phyloP scores from a whole-genome alignment of 2,329 filamentous ascomycete species.

The Ophiostoma ulmi region DNA sequence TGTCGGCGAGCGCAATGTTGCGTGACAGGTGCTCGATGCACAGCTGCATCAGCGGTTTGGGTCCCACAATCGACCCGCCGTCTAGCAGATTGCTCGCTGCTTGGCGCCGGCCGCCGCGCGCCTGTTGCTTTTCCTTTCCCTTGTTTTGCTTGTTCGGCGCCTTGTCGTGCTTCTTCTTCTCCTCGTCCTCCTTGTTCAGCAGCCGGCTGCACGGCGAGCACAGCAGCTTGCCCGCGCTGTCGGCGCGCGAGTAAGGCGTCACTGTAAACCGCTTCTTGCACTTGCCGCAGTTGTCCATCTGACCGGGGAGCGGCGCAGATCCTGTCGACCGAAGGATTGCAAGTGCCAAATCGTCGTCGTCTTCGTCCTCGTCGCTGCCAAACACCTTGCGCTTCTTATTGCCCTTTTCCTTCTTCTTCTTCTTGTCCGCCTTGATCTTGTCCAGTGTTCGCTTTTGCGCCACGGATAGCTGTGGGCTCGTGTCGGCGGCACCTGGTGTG shows the following conservation, averaged over 20 bases:
- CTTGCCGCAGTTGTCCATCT: constrained; percentile 80
- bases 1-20: constrained; percentile 58
- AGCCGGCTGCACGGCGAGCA: constrained; percentile 78
- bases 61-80: constrained; percentile 59
- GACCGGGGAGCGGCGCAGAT: constrained; percentile 60
- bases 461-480: constrained; percentile 31
- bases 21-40: constrained; percentile 59
- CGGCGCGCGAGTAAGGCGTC: constrained; percentile 78
- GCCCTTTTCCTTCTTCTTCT: constrained; percentile 41
- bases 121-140: constrained; percentile 35
- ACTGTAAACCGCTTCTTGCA: constrained; percentile 90
- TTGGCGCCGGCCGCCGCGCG: constrained; percentile 60
- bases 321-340: constrained; percentile 43
- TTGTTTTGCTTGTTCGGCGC: constrained; percentile 38
- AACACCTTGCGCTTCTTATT: constrained; percentile 43
- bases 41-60: constrained; percentile 61
- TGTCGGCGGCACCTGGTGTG: not conserved
- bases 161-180: constrained; percentile 46
- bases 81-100: constrained; percentile 81
- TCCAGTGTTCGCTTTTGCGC: constrained; percentile 44
- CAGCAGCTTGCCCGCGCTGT: constrained; percentile 69
- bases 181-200: constrained; percentile 55
- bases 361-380: constrained; percentile 37
- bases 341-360: constrained; percentile 47
- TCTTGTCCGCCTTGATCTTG: constrained; percentile 57